Base-by-base conservation (phyloP, 257 asterid genomes). In the Petunia axillaris region DNA sequence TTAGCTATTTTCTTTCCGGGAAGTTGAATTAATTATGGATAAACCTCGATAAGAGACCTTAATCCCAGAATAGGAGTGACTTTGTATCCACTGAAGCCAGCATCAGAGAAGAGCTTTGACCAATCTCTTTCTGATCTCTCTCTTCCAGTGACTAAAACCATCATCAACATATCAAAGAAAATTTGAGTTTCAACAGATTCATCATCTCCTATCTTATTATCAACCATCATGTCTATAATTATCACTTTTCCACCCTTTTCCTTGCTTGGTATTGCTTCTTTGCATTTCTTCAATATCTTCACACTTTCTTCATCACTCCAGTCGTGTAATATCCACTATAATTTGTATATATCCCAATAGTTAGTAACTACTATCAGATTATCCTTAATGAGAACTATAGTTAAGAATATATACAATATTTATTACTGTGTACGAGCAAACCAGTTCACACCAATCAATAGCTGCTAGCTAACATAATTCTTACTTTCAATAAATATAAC, bases 281-380 rank as follows among this genome's bases (percentile, higher is more conserved):
- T 85, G 13, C 83, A 83, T 58, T 71, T 85, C 79, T 77, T 57
- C 2, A 85, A 11, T 43, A 77, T 63, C 36, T 70, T 54, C 10
- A 85, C 50, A 4, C 81, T 76, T 55, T 81, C 83, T 73, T 83
- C 79, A 5, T 85, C 88, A 8, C 59, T 64, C 88, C 83, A 85
- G 3, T 83, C 84, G 60, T 85, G 86, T 40, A 85, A 65, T 53
- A 85, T 81, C 86, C 86, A 83, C 86, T 85, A 79, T 16, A 76
- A 38, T 8, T 40, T 5, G n/a, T 0, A 43, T 41, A 53, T 66
- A 66, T 64, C 1, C 15, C 48, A 64, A 64, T 11, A 11, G 35
- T 65, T 39, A 62, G 67, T 3, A 59, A 52, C 13, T 8, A 8
- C 3, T 11, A 8, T 52, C 1, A 52, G 14, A 52, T 52, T 9